These are phyloP conservation scores for Cladosporium sp. DNA, from an alignment of 2,329 filamentous ascomycete species.

Conservation along the genomic window DNA sequence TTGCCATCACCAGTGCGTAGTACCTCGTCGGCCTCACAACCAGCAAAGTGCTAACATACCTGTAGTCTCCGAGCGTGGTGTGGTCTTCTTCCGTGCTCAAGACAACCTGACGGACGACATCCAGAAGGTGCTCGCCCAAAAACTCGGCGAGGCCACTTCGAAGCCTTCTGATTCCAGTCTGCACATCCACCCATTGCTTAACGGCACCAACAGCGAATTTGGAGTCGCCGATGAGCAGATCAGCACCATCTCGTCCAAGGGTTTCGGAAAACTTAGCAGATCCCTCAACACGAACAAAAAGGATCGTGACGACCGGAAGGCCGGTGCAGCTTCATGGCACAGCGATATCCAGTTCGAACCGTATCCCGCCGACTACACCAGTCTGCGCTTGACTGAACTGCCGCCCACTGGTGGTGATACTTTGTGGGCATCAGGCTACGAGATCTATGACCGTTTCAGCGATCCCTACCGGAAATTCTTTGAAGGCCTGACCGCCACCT, in stretches of 20 bases:
- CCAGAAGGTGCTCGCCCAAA: constrained; percentile 50
- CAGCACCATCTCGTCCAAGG: constrained; percentile 35
- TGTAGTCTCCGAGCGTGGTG: constrained; percentile 21
- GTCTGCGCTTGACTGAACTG: constrained; percentile 52
- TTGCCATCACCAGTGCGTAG: constrained; percentile 16
- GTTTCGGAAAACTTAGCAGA: constrained; percentile 14
- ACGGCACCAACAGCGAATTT: constrained; percentile 37
- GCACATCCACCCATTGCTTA: constrained; percentile 54
- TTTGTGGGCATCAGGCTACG: constrained; percentile 1
- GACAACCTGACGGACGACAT: constrained; percentile 43
- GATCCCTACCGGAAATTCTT: constrained; percentile 54
- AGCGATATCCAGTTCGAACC: constrained; percentile 63
- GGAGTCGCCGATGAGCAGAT: constrained; percentile 34
- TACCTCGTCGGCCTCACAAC: neutral
- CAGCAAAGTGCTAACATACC: neutral
- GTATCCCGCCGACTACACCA: constrained; percentile 59
- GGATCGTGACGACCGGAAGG: constrained; percentile 1
- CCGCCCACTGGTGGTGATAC: constrained; percentile 55
- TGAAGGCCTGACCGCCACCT: constrained; percentile 54
- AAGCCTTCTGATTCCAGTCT: constrained; percentile 53
- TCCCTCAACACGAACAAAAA: constrained; percentile 24
- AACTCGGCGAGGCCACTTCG: constrained; percentile 54
- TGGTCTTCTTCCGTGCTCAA: constrained; percentile 27
- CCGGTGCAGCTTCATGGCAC: neutral
- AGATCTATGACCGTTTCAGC: constrained; percentile 61